Base-by-base conservation (phyloP, 2,329 filamentous ascomycete genomes). In the Aspergillus sp. region DNA sequence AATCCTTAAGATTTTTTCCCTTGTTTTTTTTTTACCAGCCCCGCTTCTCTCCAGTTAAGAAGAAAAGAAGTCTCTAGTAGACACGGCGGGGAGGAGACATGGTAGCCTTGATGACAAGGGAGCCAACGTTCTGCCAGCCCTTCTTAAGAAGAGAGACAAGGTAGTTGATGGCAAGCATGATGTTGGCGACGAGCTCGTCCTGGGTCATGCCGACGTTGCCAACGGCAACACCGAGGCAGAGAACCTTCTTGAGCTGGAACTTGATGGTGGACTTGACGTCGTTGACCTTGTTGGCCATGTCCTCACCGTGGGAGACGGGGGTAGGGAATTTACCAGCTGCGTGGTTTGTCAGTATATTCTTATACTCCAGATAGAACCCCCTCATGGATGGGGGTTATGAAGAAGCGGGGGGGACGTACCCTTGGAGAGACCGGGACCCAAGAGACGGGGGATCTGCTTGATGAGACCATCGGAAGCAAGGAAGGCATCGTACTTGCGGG, bases 201-300 rank as follows among this genome's bases (percentile, higher is more conserved):
- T 91, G 84, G 67, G 86, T 89, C 95, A 99, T 99, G 74, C 89
- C 92, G 74, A 99, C 95, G 83, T 99, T 96, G 78, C 95, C 95
- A 76, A 99, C 91, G 72, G 95, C 95, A 78, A 98, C 93, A 89
- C 93, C 95, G 88, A 99, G 93, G 87, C 95, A 99, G 72, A 99
- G 87, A 80, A 99, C 95, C 91, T 99, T 99, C 91, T 99, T 99
- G 76, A 99, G 87, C 88, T 99, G 93, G 90, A 99, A 99, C 89
- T 99, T 99, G 89, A 99, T 98, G 81, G 95, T 99, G 74, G 91
- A 96, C 90, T 97, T 98, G 87, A 99, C 93, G 80, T 99, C 95
- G 83, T 85, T 96, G 85, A 98, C 91, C 89, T 96, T 97, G 85
- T 83, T 86, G 79, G 82, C 85, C 70, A 99, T 88, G 79, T 98